Evolutionary conservation across 805 yeast genomes (phyloP).

Genomic region (Nakazawaea ernobii): DNA sequence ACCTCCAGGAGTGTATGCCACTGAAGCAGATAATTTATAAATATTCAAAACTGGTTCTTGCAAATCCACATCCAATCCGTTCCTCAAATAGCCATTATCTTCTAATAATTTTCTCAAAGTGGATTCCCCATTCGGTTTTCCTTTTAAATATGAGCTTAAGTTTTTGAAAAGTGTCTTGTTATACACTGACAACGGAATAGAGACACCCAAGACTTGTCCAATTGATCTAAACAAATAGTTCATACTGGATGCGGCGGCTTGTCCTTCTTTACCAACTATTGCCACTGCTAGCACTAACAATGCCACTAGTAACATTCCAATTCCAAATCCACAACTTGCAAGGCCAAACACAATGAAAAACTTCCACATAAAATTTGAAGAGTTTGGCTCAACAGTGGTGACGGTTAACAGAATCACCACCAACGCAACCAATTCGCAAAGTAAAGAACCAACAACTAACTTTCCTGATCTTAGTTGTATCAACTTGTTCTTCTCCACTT

Average conservation of each 20-base stretch:
- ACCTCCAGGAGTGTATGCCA: not conserved
- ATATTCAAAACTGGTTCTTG: conserved; percentile 23
- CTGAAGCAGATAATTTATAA: conserved; percentile 22
- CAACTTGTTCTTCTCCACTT: conserved; percentile 1
- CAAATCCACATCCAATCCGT: conserved; percentile 22
- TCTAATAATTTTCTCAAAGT: conserved; percentile 18
- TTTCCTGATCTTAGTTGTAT: conserved; percentile 18
- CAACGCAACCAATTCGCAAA: conserved; percentile 1
- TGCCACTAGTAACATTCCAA: conserved; percentile 36
- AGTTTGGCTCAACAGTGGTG: not conserved
- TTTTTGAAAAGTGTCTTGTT: conserved; percentile 25
- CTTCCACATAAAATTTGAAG: conserved; percentile 20
- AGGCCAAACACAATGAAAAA: conserved; percentile 24
- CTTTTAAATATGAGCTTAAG: conserved; percentile 23
- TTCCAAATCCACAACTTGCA: conserved; percentile 29
- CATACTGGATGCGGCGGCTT: conserved; percentile 44
- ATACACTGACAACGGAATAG: conserved; percentile 32
- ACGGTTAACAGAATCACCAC: not conserved
- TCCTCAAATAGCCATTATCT: conserved; percentile 22
- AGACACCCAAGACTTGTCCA: conserved; percentile 42
- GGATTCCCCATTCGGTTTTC: conserved; percentile 19
- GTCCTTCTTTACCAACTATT: conserved; percentile 36
- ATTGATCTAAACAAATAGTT: conserved; percentile 44
- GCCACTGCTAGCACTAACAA: conserved; percentile 36
- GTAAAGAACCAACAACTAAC: conserved; percentile 14